Conservation (phyloP, 1,139 yeast species). For the Meyerozyma smithsonii region DNA sequence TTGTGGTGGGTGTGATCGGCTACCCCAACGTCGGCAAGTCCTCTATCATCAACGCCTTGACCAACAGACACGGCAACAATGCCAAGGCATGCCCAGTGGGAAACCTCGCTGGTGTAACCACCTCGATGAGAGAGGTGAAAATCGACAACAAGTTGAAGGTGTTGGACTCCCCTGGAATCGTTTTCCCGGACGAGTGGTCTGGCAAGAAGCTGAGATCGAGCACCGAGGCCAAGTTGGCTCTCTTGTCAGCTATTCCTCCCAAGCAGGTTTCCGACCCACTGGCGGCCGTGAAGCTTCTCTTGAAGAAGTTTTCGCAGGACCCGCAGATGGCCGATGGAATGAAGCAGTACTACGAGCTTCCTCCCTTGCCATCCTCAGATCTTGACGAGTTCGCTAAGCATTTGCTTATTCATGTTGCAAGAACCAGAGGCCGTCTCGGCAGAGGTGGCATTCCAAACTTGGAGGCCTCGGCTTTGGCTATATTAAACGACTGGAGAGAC, state of each 20-base stretch:
- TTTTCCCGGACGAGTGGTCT: conserved; percentile 71
- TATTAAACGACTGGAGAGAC: conserved; percentile 95
- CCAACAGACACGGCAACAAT: conserved; percentile 69
- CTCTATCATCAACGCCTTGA: conserved; percentile 85
- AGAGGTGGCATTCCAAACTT: conserved; percentile 92
- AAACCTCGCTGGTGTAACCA: conserved; percentile 96
- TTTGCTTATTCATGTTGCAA: conserved; percentile 86
- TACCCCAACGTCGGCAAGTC: conserved; percentile 94
- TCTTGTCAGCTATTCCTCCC: conserved; percentile 87
- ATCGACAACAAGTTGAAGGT: conserved; percentile 84
- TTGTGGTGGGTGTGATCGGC: conserved; percentile 93
- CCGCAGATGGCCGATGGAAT: conserved; percentile 73
- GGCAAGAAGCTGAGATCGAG: conserved; percentile 49
- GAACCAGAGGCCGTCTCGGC: conserved; percentile 87
- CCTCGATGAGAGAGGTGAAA: conserved; percentile 85
- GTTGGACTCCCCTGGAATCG: conserved; percentile 96
- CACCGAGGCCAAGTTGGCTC: conserved; percentile 82
- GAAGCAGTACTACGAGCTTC: conserved; percentile 67
- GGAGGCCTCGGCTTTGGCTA: conserved; percentile 76
- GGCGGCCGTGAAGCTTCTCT: conserved; percentile 71
- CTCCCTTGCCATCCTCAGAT: conserved; percentile 68
- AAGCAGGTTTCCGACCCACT: conserved; percentile 81
- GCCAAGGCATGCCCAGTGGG: conserved; percentile 92
- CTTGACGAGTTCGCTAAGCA: conserved; percentile 71
- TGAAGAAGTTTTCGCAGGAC: conserved; percentile 70